A percentile compares a stretch with the other conserved stretches of the same genome.
These are phyloP conservation scores for Podaxis carcinomalis DNA, from an alignment of 768 basidiomycete species.

Conservation along the genomic window DNA sequence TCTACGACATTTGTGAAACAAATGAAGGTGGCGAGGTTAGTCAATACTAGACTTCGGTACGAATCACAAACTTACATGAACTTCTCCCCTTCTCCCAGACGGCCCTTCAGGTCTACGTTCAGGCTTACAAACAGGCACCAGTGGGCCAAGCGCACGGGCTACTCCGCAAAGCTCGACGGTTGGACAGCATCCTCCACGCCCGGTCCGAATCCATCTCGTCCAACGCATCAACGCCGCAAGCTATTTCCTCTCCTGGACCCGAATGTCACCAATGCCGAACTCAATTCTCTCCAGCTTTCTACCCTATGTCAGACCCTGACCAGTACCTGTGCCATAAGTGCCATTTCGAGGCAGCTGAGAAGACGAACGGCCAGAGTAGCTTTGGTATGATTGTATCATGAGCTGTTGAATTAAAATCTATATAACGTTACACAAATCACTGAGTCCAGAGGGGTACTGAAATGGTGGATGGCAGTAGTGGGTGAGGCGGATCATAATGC, in stretches of 20 bases:
- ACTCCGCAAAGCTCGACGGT: slow-evolving; percentile 81
- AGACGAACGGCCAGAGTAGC: slow-evolving; percentile 21
- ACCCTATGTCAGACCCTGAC: slow-evolving; percentile 29
- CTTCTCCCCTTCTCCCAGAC: slow-evolving; percentile 45
- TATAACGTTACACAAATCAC: slow-evolving; percentile 9
- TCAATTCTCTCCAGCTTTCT: slow-evolving; percentile 73
- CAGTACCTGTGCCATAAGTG: slow-evolving; percentile 45
- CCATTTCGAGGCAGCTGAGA: slow-evolving; percentile 33
- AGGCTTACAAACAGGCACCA: slow-evolving; percentile 77
- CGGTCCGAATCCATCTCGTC: slow-evolving; percentile 31
- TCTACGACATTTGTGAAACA: slow-evolving; percentile 82
- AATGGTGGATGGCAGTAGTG: background rate
- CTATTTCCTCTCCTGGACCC: slow-evolving; percentile 25
- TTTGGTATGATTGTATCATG: slow-evolving; percentile 34
- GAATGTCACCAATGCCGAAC: slow-evolving; percentile 63
- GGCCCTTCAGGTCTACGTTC: slow-evolving; percentile 83
- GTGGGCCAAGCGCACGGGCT: slow-evolving; percentile 75
- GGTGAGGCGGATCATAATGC: slow-evolving; percentile 17
- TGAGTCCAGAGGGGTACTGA: background rate
- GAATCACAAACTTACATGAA: background rate
- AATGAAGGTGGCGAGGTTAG: slow-evolving; percentile 80
- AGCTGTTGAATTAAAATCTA: slow-evolving; percentile 19
- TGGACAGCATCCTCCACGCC: slow-evolving; percentile 66
- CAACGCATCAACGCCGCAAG: slow-evolving; percentile 17
- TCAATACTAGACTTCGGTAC: background rate